These are phyloP conservation scores for Lanmaoa pseudosensibilis DNA, from an alignment of 768 basidiomycete genomes.

Conservation along the genomic window DNA sequence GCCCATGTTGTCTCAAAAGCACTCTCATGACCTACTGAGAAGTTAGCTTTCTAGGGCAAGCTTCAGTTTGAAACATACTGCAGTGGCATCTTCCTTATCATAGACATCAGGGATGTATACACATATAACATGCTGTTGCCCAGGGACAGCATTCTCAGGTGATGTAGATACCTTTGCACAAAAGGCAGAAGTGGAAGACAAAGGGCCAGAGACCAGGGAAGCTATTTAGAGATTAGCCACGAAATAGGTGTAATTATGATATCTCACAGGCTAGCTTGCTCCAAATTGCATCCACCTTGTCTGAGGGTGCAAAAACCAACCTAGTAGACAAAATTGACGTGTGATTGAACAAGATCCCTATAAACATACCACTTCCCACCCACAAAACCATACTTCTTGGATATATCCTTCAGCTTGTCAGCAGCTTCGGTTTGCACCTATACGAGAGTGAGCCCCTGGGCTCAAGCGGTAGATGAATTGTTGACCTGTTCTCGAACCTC, in stretches of 20 bases:
- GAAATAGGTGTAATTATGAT: not conserved
- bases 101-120: constrained; percentile 72
- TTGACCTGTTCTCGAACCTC: constrained; percentile 67
- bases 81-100: constrained; percentile 56
- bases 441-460: not conserved
- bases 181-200: constrained; percentile 56
- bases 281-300: constrained; percentile 68
- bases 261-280: constrained; percentile 56
- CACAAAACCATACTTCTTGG: constrained; percentile 52
- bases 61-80: constrained; percentile 36
- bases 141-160: constrained; percentile 44
- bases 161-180: constrained; percentile 68
- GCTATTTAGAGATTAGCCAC: constrained; percentile 34
- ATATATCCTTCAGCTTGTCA: constrained; percentile 57
- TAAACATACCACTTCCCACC: constrained; percentile 64
- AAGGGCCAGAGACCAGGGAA: constrained; percentile 65
- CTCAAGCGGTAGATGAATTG: not conserved
- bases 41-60: not conserved
- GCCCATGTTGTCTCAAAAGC: constrained; percentile 62
- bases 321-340: constrained; percentile 35
- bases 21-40: constrained; percentile 59
- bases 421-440: constrained; percentile 63
- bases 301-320: constrained; percentile 63
- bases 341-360: not conserved
- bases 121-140: constrained; percentile 66